Percentiles rank a stretch among this genome's conserved stretches.
phyloP scores from a whole-genome alignment of 371 early-diverging fungal species.

The Rhizopus sp. region DNA sequence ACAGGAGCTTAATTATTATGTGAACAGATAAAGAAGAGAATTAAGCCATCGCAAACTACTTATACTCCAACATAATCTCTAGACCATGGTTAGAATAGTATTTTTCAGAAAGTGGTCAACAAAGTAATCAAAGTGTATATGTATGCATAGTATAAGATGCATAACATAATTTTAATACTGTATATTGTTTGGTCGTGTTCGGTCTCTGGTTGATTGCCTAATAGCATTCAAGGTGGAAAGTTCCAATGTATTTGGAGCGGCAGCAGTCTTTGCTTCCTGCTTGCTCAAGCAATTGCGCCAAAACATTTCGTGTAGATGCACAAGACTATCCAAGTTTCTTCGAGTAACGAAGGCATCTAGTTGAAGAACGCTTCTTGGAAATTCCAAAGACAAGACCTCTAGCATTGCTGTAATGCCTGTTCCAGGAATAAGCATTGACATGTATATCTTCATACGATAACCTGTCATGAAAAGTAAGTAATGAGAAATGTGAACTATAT shows the following conservation, averaged over 20 bases:
- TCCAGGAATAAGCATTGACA: conserved; percentile 4
- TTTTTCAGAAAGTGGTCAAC: too few species aligned
- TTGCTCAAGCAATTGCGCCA: conserved; percentile 2
- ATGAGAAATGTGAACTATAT: background rate
- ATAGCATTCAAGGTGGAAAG: conserved; percentile 2
- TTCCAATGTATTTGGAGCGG: conserved; percentile 1
- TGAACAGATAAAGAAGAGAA: background rate
- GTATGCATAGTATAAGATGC: conserved; percentile 4
- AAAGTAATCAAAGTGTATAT: too few species aligned
- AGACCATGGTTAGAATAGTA: too few species aligned
- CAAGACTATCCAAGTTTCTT: conserved; percentile 5
- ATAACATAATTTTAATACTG: conserved; percentile 4
- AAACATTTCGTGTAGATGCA: conserved; percentile 3
- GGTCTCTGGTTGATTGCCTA: conserved; percentile 4
- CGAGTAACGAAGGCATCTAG: conserved; percentile 6
- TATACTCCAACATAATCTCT: too few species aligned
- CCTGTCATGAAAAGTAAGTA: background rate
- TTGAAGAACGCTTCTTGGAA: conserved; percentile 4
- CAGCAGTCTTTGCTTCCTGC: background rate
- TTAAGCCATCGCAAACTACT: background rate
- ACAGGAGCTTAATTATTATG: background rate
- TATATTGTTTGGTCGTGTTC: conserved; percentile 2
- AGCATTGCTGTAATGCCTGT: conserved; percentile 2
- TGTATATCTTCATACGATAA: conserved; percentile 4
- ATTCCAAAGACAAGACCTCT: background rate